These are phyloP conservation scores for Penicillium italicum DNA, from an alignment of 2,329 filamentous ascomycete genomes.

Conservation along the genomic window DNA sequence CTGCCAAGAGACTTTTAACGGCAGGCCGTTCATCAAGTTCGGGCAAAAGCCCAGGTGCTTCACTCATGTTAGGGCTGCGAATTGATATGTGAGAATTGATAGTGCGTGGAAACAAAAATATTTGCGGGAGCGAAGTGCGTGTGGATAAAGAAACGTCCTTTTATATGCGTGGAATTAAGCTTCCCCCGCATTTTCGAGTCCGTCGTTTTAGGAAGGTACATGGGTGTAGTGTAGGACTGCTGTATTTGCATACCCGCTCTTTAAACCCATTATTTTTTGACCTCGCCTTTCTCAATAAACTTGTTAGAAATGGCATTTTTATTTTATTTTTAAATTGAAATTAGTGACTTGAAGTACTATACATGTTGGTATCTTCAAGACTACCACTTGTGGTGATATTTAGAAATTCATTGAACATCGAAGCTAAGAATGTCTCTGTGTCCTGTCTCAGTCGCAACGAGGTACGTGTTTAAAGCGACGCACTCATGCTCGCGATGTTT, in stretches of 20 bases:
- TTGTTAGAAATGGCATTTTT: neutral
- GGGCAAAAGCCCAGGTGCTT: neutral
- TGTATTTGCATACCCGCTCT: neutral
- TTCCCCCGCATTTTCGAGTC: too few species aligned
- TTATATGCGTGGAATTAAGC: neutral
- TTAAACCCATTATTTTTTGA: too few species aligned
- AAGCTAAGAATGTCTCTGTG: neutral
- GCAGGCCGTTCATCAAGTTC: neutral
- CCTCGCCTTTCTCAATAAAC: neutral
- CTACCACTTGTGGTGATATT: neutral
- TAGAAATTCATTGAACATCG: neutral
- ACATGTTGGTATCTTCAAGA: neutral
- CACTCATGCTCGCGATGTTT: rapidly evolving
- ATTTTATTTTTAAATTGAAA: neutral
- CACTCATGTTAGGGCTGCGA: neutral
- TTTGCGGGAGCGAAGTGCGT: neutral
- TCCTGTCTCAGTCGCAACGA: too few species aligned
- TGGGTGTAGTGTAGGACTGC: too few species aligned
- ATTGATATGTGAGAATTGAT: neutral
- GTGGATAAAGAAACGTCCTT: neutral
- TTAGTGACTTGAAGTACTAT: neutral
- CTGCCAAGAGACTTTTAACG: rapidly evolving
- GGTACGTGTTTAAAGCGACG: neutral
- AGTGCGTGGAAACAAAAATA: neutral
- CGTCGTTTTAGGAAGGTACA: neutral